Evolutionary conservation across 305 asterid genomes (phyloP).

Genomic region (Fraxinus baroniana): DNA sequence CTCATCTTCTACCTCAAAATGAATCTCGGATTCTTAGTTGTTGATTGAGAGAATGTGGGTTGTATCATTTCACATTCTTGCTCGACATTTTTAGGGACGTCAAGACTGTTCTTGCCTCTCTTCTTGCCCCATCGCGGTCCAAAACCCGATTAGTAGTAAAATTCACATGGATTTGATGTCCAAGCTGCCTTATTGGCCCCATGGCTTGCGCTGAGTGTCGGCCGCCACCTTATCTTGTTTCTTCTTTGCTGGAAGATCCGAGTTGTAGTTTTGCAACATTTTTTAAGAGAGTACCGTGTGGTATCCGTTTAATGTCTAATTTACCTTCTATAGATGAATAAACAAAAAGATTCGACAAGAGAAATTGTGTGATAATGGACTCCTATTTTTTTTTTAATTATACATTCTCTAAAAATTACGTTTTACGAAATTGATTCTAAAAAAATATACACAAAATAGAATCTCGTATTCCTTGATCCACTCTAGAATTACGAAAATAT

Average conservation of each 20-base stretch:
- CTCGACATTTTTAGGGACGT: neutral
- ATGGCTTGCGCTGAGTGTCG: conserved; percentile 16
- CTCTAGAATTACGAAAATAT: too few species aligned
- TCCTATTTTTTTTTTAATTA: neutral
- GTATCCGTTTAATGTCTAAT: too few species aligned
- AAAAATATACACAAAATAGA: too few species aligned
- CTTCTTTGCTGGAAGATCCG: neutral
- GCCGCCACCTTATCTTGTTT: conserved; percentile 1
- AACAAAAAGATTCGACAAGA: too few species aligned
- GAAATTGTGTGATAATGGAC: too few species aligned
- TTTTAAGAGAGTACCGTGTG: too few species aligned
- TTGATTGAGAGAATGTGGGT: neutral
- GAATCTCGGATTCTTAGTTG: neutral
- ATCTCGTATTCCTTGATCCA: too few species aligned
- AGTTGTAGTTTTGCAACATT: conserved; percentile 2
- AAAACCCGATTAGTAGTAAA: conserved; percentile 40
- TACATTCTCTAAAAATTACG: neutral
- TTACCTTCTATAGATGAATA: too few species aligned
- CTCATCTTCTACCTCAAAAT: neutral
- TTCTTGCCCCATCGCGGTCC: conserved; percentile 23
- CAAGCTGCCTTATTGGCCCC: conserved; percentile 21
- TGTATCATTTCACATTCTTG: neutral
- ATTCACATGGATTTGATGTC: conserved; percentile 36
- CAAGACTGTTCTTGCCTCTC: neutral
- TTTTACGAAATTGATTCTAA: neutral